Evolutionary conservation across 2,329 filamentous ascomycete genomes (phyloP).

Genomic region (Arachnomyces sp.): DNA sequence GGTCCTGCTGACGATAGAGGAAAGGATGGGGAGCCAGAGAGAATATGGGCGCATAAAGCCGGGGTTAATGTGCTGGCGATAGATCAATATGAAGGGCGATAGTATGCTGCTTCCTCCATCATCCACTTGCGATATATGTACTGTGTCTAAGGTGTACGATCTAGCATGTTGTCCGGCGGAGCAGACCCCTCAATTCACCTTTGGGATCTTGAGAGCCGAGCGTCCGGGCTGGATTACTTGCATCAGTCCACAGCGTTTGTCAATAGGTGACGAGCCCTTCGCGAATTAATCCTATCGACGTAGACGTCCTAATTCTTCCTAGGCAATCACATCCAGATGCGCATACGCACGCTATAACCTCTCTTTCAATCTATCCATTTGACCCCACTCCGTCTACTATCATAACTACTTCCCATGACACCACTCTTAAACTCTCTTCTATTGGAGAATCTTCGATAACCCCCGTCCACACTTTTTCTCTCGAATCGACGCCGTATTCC

Average conservation of each 20-base stretch:
- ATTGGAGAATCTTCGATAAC: constrained; percentile 32
- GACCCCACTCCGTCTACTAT: constrained; percentile 40
- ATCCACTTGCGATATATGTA: not conserved
- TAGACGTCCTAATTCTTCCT: constrained; percentile 1
- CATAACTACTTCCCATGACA: constrained; percentile 38
- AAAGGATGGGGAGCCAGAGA: constrained; percentile 17
- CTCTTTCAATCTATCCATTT: constrained; percentile 41
- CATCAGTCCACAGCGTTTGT: constrained; percentile 43
- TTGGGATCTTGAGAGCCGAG: constrained; percentile 69
- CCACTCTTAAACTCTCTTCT: constrained; percentile 37
- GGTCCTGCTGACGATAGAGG: constrained; percentile 7
- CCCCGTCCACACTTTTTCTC: constrained; percentile 38
- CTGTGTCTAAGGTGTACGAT: constrained; percentile 1
- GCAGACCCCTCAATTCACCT: constrained; percentile 75
- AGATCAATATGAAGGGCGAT: constrained; percentile 71
- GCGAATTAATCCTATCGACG: constrained; percentile 8
- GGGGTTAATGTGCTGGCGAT: constrained; percentile 73
- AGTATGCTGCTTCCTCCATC: constrained; percentile 41
- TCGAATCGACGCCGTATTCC: constrained; percentile 42
- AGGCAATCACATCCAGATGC: constrained; percentile 27
- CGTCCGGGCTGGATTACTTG: constrained; percentile 43
- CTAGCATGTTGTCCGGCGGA: constrained; percentile 71
- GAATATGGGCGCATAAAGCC: constrained; percentile 56
- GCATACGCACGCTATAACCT: constrained; percentile 40
- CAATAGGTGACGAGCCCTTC: constrained; percentile 28